These are phyloP conservation scores for Candida anutae DNA, from an alignment of 1,139 yeast genomes.

Conservation along the genomic window DNA sequence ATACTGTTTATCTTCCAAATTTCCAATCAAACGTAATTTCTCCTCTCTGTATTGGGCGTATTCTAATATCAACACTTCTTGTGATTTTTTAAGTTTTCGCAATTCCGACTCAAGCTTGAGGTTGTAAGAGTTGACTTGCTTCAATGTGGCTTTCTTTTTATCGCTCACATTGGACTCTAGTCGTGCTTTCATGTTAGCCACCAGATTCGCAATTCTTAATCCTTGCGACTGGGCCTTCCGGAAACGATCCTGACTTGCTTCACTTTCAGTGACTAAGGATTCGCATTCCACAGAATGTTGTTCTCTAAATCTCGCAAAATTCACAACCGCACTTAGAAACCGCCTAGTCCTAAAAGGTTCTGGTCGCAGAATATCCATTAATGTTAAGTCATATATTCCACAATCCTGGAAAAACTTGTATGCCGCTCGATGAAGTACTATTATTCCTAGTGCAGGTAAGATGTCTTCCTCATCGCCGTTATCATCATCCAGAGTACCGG, in stretches of 20 bases:
- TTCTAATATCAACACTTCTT: conserved; percentile 58
- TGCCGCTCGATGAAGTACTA: conserved; percentile 54
- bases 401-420: conserved; percentile 58
- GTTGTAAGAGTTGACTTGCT: conserved; percentile 50
- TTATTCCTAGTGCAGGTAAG: conserved; percentile 14
- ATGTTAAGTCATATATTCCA: conserved; percentile 70
- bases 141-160: conserved; percentile 23
- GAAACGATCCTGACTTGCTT: conserved; percentile 35
- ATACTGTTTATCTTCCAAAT: conserved; percentile 47
- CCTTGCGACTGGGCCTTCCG: conserved; percentile 26
- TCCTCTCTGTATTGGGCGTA: conserved; percentile 60
- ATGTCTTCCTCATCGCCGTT: conserved; percentile 21
- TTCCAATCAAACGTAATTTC: conserved; percentile 49
- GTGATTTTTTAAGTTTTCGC: conserved; percentile 53
- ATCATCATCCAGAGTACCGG: conserved; percentile 1
- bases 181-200: conserved; percentile 29
- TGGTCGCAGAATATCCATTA: conserved; percentile 60
- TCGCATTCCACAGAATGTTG: conserved; percentile 68
- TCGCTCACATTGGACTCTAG: conserved; percentile 16
- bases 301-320: conserved; percentile 79
- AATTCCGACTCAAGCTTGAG: conserved; percentile 55
- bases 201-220: conserved; percentile 32
- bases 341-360: conserved; percentile 59
- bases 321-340: conserved; percentile 74
- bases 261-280: conserved; percentile 47